Base-by-base conservation (phyloP, 768 basidiomycete species). In the Rhizopogon sp. region DNA sequence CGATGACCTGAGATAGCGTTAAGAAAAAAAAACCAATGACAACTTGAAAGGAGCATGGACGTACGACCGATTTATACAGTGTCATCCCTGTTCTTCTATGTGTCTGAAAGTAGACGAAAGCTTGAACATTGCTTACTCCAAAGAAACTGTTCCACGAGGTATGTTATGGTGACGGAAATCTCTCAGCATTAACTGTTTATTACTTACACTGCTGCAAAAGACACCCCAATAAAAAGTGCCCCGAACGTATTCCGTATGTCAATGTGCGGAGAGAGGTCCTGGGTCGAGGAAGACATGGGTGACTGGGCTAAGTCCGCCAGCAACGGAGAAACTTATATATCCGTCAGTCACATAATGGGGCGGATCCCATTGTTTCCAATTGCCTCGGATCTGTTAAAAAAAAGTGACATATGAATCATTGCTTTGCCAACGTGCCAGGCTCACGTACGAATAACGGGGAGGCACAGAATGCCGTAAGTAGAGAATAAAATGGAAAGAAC, bases 1-100 rank as follows among this genome's bases (percentile, higher is more conserved):
- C 51, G 55, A 37, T 45, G 25, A 58, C 35, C 57, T 58, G 31
- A 50, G 10, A 37, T 37, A 16, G 13, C 22, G 2, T 49, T 22
- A 6, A 25, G 9, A 49, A 1, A 5, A n/a, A n/a, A 5, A 8
- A 37, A n/a, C 14, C 6, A 13, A 25, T 5, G 22, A 49, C 14
- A 37, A 20, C 20, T 20, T 20, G 20, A 20, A 37, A 5, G 14
- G 3, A 16, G 14, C 9, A 11, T n/a, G 13, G 16, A 49, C 47
- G 22, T 49, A 49, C 47, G 16, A 16, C 20, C 1, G 17, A 14
- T 16, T 49, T 49, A 25, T 49, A 37, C 1, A 25, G 17, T 16
- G 9, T 16, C 1, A 5, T 25, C 33, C 31, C 47, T 16, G 33
- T 35, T 8, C 33, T 29, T 14, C 9, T 25, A 10, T 37, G 35